Base-by-base conservation (phyloP, 2,329 filamentous ascomycete species). In the Ophiocordyceps unilateralis region DNA sequence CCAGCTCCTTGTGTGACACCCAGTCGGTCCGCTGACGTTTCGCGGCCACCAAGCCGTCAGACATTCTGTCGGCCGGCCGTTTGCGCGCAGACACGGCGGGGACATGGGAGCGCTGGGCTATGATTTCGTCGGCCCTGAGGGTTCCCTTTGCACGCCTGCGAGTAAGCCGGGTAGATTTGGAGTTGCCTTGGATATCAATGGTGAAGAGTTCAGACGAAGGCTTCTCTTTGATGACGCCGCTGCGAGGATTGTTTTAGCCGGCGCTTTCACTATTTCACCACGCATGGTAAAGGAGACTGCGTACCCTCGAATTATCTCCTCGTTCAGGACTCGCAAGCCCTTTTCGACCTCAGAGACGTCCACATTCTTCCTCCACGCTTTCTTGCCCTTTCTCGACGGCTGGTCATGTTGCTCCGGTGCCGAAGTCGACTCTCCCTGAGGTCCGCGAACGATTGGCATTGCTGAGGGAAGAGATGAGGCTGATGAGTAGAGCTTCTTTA, bases 311-410 rank as follows among this genome's bases (percentile, higher is more conserved):
- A 93, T 91, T 47, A 95, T 81, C 66, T 96, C 83, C 46, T 93
- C 82, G 54, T 91, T 86, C 50, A 93, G 68, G 55, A 83, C 73
- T 48, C 87, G 81, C 28, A 98, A 74, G 47, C 91, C 91, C 43
- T 81, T 67, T 54, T 89, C 74, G 22, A 98, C 76, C 48, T 93
- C 81, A 23, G 84, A 81, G 48, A 96, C 76, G 63, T 98, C 86
- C 61, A 98, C 86, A 65, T 98, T 94, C 63, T 96, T 98, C 57
- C 91, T 76, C 91, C 91, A 98, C 26, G 91, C 89, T 67, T 93
- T 96, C 66, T 96, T 96, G 54, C 93, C 91, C 61, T 98, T 98
- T 58, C 91, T 75, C 5, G 89, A 96, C 22, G 87, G 77, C 62
- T 98, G 91, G 49, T 76, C 87, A 64, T 81, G 78, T 51, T 93